Base-by-base conservation (phyloP, 306 rosid genomes). In the Prunus persica region DNA sequence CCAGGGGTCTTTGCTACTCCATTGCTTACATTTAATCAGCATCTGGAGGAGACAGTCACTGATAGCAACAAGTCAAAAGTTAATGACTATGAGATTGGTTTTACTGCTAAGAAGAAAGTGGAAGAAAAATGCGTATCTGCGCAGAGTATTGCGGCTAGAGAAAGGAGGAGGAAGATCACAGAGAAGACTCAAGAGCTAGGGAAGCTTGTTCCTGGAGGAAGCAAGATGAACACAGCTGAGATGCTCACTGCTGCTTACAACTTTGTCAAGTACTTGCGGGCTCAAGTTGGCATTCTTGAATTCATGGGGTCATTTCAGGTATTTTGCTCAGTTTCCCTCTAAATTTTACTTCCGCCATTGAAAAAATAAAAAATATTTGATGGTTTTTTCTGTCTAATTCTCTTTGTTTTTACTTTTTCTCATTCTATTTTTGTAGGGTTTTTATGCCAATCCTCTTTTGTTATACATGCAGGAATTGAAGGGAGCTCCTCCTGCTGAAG, bases 191-290 rank as follows among this genome's bases (percentile, higher is more conserved):
- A 81, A 52, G 91, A 86, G 78, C 88, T 91, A 11, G 91, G 93
- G 32, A 87, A 80, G 76, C 73, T 88, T 77, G 81, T 88, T 3
- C 93, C 97, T 0, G 90, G 93, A 11, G 95, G 90, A 5, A 71
- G 50, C 28, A 86, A 87, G 79, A 83, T 91, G 95, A 91, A 89
- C 79, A 89, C 95, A 11, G 95, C 93, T 34, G 93, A 89, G 73
- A 91, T 91, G 97, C 63, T 89, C 47, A 70, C 71, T 52, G 81
- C 95, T 62, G 95, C 95, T 71, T 76, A 74, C 50, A 89, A 73
- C 34, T 89, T 86, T 68, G 90, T 91, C 11, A 85, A 84, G 80
- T 88, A 13, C 86, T 82, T 91, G 84, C 97, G 84, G 77, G 86
- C 87, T 1, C 95, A 91, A 82, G 77, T 84, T 38, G 73, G 32